Evolutionary conservation across 768 basidiomycete genomes (phyloP), one percentile per base, ranked within the genome.

Genomic region (Cystobasidiopsis lactophilus): DNA sequence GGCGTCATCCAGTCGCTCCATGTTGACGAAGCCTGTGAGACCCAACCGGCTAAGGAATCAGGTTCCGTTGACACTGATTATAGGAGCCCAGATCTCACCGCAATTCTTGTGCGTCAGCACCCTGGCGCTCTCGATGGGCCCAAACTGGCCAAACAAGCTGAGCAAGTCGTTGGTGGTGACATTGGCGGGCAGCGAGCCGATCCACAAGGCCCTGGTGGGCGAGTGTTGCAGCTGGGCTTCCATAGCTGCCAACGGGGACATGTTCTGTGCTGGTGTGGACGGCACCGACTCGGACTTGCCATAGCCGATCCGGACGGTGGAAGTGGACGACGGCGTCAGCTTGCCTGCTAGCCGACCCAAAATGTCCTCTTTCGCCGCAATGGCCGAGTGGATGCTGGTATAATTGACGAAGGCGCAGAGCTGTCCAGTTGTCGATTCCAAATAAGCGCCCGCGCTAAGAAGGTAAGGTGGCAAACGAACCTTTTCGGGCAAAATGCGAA

Each of bases 101-200:
- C 93, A 93, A 60, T 91, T 91, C 71, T 96, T 96, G 71, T 93
- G 86, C 3, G 86, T 89, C 61, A 98, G 71, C 14, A 96, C 88
- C 55, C 93, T 72, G 9, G 91, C 93, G 47, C 84, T 89, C 69
- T 98, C 93, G 58, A 98, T 95, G 2, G 89, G 85, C 0, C 93
- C 93, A 62, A 85, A 98, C 19, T 89, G 86, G 61, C 86, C 86
- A 65, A 98, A 98, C 39, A 98, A 84, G 60, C 85, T 88, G 49
- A 95, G 68, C 58, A 98, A 82, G 2, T 85, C 89, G 2, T 84
- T 83, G 7, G 93, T 85, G 4, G 86, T 93, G 11, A 91, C 95
- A 2, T 82, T 83, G 2, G 82, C 82, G 10, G 93, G 93, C 61
- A 98, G 93, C 40, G 84, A 86, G 4, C 93, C 93, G 62, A 98